phyloP scores from a whole-genome alignment of 257 asterid species.

The Nicotiana knightiana region DNA sequence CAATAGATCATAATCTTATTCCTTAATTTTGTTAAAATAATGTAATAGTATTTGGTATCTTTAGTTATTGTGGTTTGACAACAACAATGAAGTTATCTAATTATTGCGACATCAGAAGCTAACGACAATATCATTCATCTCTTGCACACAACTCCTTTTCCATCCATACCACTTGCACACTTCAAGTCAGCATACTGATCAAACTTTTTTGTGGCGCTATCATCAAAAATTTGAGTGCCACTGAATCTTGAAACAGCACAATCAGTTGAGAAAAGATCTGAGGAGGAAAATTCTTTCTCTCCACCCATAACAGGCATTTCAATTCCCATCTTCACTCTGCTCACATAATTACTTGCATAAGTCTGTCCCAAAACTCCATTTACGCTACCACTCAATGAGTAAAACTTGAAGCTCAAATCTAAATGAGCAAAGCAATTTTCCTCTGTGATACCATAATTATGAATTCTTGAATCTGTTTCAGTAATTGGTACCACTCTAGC shows the following conservation, averaged over 20 bases:
- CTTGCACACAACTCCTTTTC: conserved; percentile 71
- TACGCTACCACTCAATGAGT: conserved; percentile 52
- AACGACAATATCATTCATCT: conserved; percentile 20
- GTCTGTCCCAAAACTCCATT: conserved; percentile 78
- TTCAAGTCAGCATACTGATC: conserved; percentile 38
- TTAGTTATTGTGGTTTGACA: background rate
- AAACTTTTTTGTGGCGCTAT: background rate
- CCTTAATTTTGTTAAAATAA: too few species aligned
- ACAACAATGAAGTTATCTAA: background rate
- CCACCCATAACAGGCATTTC: conserved; percentile 91
- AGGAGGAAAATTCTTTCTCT: conserved; percentile 45
- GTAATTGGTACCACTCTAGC: conserved; percentile 73
- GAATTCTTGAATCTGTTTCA: conserved; percentile 46
- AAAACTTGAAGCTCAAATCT: conserved; percentile 70
- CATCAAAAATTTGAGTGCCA: conserved; percentile 15
- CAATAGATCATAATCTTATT: too few species aligned
- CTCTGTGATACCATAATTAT: conserved; percentile 55
- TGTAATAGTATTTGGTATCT: too few species aligned
- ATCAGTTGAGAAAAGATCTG: conserved; percentile 57
- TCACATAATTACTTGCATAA: conserved; percentile 50
- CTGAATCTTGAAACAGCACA: conserved; percentile 58
- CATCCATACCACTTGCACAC: conserved; percentile 51
- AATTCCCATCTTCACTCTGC: conserved; percentile 73
- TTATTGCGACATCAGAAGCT: background rate
- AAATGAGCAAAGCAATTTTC: conserved; percentile 85